Evolutionary conservation across 2,329 filamentous ascomycete species (phyloP), one percentile per base, ranked within the genome.

Genomic region (Cytospora chrysosperma): DNA sequence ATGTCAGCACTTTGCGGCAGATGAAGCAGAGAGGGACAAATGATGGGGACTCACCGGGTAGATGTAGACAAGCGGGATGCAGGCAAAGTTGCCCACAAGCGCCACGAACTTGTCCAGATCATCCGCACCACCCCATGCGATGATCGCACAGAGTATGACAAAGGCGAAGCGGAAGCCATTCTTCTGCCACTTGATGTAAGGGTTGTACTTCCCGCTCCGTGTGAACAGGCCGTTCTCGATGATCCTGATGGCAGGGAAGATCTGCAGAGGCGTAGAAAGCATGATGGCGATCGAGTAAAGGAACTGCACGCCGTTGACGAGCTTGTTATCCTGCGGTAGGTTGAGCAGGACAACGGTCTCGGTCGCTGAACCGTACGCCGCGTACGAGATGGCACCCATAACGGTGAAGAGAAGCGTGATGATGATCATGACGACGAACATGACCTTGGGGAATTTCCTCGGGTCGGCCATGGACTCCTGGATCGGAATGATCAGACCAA

Each of bases 101-200:
- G 93, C 90, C 34, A 99, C 96, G 75, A 99, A 99, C 77, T 98
- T 98, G 79, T 99, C 95, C 61, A 99, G 80, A 76, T 98, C 89
- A 69, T 92, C 91, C 3, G 95, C 94, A 66, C 95, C 95, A 52
- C 89, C 88, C 92, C 93, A 99, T 1, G 94, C 94, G 68, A 99
- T 90, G 64, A 88, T 77, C 0, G 93, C 91, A 72, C 95, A 98
- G 27, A 95, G 77, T 71, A 91, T 85, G 57, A 98, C 95, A 67
- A 97, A 87, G 73, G 94, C 88, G 82, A 98, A 99, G 61, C 95
- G 89, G 81, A 97, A 99, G 37, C 90, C 81, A 70, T 99, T 99
- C 87, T 99, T 99, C 83, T 98, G 91, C 95, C 95, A 99, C 81
- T 99, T 99, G 81, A 99, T 96, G 73, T 92, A 95, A 0, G 93